phyloP scores from a whole-genome alignment of 495 filamentous ascomycete genomes.

The Penicillium mononematosum region DNA sequence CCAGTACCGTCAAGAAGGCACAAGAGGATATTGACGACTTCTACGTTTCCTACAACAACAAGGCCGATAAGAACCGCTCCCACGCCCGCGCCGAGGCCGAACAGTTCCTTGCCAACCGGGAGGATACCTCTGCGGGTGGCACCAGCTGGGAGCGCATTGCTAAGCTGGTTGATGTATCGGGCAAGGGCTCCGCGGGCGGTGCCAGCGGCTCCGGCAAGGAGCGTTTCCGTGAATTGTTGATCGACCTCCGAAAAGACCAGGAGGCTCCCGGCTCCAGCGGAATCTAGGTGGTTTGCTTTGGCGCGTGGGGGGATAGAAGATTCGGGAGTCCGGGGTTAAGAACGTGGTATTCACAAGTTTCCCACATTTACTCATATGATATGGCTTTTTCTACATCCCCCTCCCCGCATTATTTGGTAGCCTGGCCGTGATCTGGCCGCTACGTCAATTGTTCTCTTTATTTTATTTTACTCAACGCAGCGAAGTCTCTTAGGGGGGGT shows the following conservation, averaged over 20 bases:
- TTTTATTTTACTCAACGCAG: slow-evolving; percentile 33
- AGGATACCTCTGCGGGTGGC: slow-evolving; percentile 89
- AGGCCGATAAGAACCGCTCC: slow-evolving; percentile 85
- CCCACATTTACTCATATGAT: slow-evolving; percentile 9
- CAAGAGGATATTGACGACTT: slow-evolving; percentile 94
- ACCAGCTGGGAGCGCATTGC: slow-evolving; percentile 99
- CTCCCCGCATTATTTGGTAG: slow-evolving; percentile 16
- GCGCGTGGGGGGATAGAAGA: slow-evolving; percentile 2
- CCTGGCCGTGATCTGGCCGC: slow-evolving; percentile 20
- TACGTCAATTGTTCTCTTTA: slow-evolving; percentile 31
- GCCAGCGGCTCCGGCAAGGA: slow-evolving; percentile 88
- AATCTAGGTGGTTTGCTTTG: slow-evolving; percentile 30
- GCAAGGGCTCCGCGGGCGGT: slow-evolving; percentile 84
- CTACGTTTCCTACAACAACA: slow-evolving; percentile 98
- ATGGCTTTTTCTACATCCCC: slow-evolving; percentile 15
- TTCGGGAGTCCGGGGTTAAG: slow-evolving; percentile 6
- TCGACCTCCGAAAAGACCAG: slow-evolving; percentile 88
- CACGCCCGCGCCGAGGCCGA: slow-evolving; percentile 91
- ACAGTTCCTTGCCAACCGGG: slow-evolving; percentile 81
- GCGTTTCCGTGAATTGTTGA: slow-evolving; percentile 86
- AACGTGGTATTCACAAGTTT: slow-evolving; percentile 3
- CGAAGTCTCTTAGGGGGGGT: slow-evolving; percentile 25
- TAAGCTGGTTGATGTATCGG: slow-evolving; percentile 92
- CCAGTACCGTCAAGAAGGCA: slow-evolving; percentile 78
- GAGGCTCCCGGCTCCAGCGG: slow-evolving; percentile 78